These are phyloP conservation scores for Alternaria panax DNA, from an alignment of 2,329 filamentous ascomycete genomes.

Conservation along the genomic window DNA sequence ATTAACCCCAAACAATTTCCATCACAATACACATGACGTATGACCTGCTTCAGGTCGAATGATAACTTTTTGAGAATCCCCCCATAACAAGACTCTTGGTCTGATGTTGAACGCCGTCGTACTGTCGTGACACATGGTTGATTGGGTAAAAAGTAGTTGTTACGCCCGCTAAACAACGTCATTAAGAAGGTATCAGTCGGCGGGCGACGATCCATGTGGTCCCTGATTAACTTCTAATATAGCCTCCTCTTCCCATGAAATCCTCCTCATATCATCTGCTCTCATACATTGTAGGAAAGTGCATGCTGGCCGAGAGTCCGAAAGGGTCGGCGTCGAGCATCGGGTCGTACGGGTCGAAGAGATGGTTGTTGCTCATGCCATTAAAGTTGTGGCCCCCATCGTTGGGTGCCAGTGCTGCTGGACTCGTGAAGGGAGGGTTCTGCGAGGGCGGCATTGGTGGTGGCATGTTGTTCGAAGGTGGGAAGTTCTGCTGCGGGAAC, in stretches of 20 bases:
- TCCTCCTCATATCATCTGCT: constrained; percentile 42
- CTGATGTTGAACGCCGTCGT: constrained; percentile 34
- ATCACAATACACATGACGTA: constrained; percentile 13
- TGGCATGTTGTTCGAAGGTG: constrained; percentile 54
- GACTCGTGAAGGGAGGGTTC: constrained; percentile 45
- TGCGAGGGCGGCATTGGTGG: constrained; percentile 49
- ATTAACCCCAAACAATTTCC: constrained; percentile 6
- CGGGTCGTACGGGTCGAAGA: constrained; percentile 79
- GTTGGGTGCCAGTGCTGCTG: constrained; percentile 42
- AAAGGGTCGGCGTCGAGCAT: constrained; percentile 94
- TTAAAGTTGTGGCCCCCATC: constrained; percentile 51
- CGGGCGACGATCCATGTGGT: constrained; percentile 2
- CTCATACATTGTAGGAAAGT: constrained; percentile 80
- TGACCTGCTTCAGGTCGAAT: constrained; percentile 12
- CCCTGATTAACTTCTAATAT: constrained; percentile 6
- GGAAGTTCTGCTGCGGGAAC: constrained; percentile 65
- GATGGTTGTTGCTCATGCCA: constrained; percentile 58
- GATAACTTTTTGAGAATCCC: constrained; percentile 39
- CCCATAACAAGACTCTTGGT: constrained; percentile 15
- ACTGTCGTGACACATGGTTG: constrained; percentile 25
- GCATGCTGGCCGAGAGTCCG: constrained; percentile 91
- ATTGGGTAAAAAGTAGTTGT: constrained; percentile 15
- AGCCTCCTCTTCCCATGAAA: constrained; percentile 15
- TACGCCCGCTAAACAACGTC: constrained; percentile 44
- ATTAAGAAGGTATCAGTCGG: constrained; percentile 24